Conservation (phyloP, 805 yeast genomes). For the Zygotorulaspora danielsina region DNA sequence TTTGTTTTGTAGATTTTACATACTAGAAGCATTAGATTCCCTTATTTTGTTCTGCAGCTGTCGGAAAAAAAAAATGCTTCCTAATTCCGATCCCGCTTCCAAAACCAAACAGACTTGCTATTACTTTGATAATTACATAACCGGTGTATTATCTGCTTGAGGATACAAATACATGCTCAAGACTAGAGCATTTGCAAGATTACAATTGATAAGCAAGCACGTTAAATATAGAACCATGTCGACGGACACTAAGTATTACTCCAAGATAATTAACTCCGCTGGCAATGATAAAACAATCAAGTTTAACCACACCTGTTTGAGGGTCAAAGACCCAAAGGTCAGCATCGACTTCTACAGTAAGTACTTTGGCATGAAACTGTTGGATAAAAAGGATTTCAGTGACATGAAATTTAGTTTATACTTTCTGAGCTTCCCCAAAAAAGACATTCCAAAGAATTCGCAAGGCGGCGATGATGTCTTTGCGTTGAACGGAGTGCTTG, state of each 20-base stretch:
- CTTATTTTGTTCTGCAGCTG: too few relatives aligned
- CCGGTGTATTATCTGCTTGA: too few relatives aligned
- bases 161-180: too few relatives aligned
- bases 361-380: slow-evolving; percentile 66
- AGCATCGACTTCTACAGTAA: slow-evolving; percentile 70
- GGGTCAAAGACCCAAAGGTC: slow-evolving; percentile 75
- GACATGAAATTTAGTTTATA: slow-evolving; percentile 60
- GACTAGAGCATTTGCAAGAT: slow-evolving; percentile 2
- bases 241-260: slow-evolving; percentile 14
- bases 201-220: slow-evolving; percentile 4
- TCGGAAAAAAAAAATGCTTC: too few relatives aligned
- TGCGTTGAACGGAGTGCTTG: slow-evolving; percentile 59
- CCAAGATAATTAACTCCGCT: slow-evolving; percentile 22
- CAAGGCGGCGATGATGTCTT: slow-evolving; percentile 37
- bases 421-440: slow-evolving; percentile 50
- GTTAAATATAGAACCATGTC: slow-evolving; percentile 17
- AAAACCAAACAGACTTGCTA: too few relatives aligned
- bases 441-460: slow-evolving; percentile 35
- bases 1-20: too few relatives aligned
- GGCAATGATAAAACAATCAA: slow-evolving; percentile 29
- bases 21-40: too few relatives aligned
- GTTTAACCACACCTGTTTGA: slow-evolving; percentile 68
- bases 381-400: slow-evolving; percentile 50
- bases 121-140: too few relatives aligned
- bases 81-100: too few relatives aligned